Percentiles rank a stretch among this genome's conserved stretches.
These are phyloP conservation scores for Candida insectorum DNA, from an alignment of 805 yeast genomes.

Conservation along the genomic window DNA sequence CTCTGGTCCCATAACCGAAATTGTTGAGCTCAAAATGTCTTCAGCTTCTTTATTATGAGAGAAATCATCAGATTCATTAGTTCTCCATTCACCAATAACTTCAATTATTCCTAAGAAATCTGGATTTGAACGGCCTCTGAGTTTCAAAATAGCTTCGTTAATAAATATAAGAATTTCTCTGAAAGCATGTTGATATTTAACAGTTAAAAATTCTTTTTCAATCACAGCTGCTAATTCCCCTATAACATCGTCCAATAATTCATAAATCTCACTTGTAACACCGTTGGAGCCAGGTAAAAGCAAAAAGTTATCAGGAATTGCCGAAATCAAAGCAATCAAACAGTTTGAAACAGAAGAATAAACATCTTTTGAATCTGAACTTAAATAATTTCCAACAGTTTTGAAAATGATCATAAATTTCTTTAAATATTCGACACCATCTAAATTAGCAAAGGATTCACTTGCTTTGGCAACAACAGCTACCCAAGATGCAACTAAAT, in stretches of 20 bases:
- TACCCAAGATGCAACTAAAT: conserved; percentile 90
- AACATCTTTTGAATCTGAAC: conserved; percentile 62
- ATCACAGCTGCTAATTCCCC: conserved; percentile 48
- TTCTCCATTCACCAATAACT: conserved; percentile 81
- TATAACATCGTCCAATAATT: conserved; percentile 53
- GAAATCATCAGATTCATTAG: conserved; percentile 67
- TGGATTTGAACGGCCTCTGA: conserved; percentile 67
- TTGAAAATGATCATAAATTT: conserved; percentile 49
- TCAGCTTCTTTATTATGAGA: conserved; percentile 75
- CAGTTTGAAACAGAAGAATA: conserved; percentile 82
- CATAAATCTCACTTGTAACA: conserved; percentile 49
- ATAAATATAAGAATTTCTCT: conserved; percentile 69
- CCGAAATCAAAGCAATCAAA: conserved; percentile 68
- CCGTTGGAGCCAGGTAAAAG: conserved; percentile 46
- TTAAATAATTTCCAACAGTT: conserved; percentile 59
- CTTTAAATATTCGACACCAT: conserved; percentile 44
- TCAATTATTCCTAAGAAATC: conserved; percentile 64
- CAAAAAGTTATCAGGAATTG: conserved; percentile 58
- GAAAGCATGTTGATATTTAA: conserved; percentile 74
- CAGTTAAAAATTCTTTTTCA: conserved; percentile 59
- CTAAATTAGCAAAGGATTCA: conserved; percentile 32
- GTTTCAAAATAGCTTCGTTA: conserved; percentile 56
- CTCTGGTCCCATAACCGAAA: conserved; percentile 83
- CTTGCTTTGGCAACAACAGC: conserved; percentile 87
- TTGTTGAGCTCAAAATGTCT: conserved; percentile 72